phyloP scores from a whole-genome alignment of 2,329 filamentous ascomycete species.

The Colletotrichum gloeosporioides region DNA sequence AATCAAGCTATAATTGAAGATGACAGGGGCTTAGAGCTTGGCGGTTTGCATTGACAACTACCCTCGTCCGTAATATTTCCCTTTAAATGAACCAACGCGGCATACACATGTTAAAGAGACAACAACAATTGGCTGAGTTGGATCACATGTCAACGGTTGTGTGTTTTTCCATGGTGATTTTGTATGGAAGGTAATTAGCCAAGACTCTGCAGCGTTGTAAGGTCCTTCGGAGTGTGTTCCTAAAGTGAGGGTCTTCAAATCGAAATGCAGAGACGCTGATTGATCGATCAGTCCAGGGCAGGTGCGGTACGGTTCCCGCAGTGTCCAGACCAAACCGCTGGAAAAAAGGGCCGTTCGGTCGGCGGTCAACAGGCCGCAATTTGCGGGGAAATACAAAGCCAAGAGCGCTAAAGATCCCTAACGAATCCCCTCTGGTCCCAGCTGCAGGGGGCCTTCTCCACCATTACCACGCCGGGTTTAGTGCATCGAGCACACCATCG shows the following conservation, averaged over 20 bases:
- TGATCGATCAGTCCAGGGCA: not conserved
- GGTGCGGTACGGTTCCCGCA: not conserved
- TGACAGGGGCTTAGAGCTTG: not conserved
- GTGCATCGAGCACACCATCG: slow-evolving; percentile 18
- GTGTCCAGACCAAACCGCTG: slow-evolving; percentile 1
- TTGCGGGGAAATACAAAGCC: slow-evolving; percentile 14
- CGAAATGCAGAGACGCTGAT: not conserved
- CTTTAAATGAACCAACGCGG: not conserved
- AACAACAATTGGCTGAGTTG: not conserved
- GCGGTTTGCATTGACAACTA: not conserved
- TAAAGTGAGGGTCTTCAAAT: not conserved
- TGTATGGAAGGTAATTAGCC: not conserved
- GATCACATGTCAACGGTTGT: not conserved
- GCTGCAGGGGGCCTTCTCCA: slow-evolving; percentile 1
- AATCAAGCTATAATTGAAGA: not conserved
- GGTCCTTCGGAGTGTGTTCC: not conserved
- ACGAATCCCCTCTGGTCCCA: not conserved
- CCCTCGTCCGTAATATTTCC: not conserved
- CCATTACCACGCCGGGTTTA: not conserved
- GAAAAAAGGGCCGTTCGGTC: not conserved
- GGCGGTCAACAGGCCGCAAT: slow-evolving; percentile 14
- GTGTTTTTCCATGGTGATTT: not conserved
- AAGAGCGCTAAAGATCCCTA: not conserved
- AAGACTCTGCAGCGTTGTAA: not conserved
- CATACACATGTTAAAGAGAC: not conserved